Base-by-base conservation (phyloP, 1,284 basidiomycete genomes). In the Marasmius sp. region DNA sequence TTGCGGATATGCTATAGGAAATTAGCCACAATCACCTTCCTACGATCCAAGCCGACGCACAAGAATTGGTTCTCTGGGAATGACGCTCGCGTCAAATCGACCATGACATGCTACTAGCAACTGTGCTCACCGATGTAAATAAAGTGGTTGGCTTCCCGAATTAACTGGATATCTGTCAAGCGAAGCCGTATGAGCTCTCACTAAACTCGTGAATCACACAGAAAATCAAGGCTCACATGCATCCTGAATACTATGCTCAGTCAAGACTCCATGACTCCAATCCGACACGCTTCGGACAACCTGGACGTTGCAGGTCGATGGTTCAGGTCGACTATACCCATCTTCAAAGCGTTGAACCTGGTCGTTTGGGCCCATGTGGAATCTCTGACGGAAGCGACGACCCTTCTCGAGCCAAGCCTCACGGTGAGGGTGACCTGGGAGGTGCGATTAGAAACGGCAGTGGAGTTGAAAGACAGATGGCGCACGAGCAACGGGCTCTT, bases 231-330 rank as follows among this genome's bases (percentile, higher is more conserved):
- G 85, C 91, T 73, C 71, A 94, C 91, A 94, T 59, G 92, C 92
- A 67, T 89, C 87, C 76, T 95, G 94, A 61, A 96, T 92, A 73
- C 89, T 92, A 66, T 87, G 83, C 73, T 96, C 94, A 1, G 86
- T 89, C 66, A 95, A 79, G 22, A 94, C 91, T 18, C 95, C 95
- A 71, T 95, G 93, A 71, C 90, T 93, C 94, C 94, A 97, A 75
- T 97, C 95, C 3, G 83, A 87, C 16, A 94, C 90, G 64, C 92
- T 94, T 58, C 94, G 84, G 37, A 93, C 80, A 18, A 85, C 92
- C 75, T 95, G 93, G 16, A 94, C 89, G 33, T 79, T 79, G 68
- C 88, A 89, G 9, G 78, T 80, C 1, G 82, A 81, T 16, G 82
- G 76, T 10, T 77, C 76, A 0, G 79, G 74, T 6, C 72, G 72